Evolutionary conservation across 1,284 basidiomycete genomes (phyloP).

Genomic region (Wolfiporia cocos): DNA sequence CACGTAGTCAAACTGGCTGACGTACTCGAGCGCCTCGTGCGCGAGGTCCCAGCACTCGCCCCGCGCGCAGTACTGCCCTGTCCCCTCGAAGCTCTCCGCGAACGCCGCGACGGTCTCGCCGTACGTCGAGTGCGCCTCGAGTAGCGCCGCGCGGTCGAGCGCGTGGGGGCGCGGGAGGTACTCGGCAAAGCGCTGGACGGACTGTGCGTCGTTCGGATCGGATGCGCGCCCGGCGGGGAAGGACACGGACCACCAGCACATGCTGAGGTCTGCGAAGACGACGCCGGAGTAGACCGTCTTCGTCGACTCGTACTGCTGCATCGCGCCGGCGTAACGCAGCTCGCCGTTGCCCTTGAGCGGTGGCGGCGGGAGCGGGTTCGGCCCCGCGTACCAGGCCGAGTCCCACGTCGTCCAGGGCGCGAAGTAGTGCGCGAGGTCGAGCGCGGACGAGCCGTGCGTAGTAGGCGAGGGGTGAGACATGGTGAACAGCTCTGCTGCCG

Average conservation of each 20-base stretch:
- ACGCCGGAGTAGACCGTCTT: slow-evolving; percentile 31
- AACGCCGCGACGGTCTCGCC: slow-evolving; percentile 43
- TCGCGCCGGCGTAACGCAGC: slow-evolving; percentile 24
- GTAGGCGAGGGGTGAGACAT: slow-evolving; percentile 29
- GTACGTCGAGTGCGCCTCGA: slow-evolving; percentile 40
- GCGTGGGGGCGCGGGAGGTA: slow-evolving; percentile 36
- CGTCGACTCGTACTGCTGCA: slow-evolving; percentile 22
- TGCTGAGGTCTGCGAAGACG: slow-evolving; percentile 43
- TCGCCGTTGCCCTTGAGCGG: slow-evolving; percentile 27
- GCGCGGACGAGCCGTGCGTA: slow-evolving; percentile 24
- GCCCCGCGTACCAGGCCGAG: slow-evolving; percentile 35
- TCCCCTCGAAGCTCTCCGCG: slow-evolving; percentile 39
- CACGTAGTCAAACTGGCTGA: slow-evolving; percentile 36
- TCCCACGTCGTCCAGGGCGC: slow-evolving; percentile 35
- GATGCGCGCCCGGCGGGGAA: slow-evolving; percentile 27
- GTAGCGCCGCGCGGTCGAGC: slow-evolving; percentile 27
- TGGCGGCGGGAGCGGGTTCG: slow-evolving; percentile 28
- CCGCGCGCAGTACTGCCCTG: slow-evolving; percentile 38
- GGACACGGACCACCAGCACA: slow-evolving; percentile 40
- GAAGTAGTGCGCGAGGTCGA: slow-evolving; percentile 41
- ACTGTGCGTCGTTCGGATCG: slow-evolving; percentile 27
- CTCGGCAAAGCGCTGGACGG: slow-evolving; percentile 29
- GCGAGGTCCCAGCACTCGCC: slow-evolving; percentile 61
- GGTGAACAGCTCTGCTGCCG: slow-evolving; percentile 1
- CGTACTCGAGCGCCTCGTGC: slow-evolving; percentile 41